These are phyloP conservation scores for Silene conica DNA, from an alignment of 148 eudicot species.

Conservation along the genomic window DNA sequence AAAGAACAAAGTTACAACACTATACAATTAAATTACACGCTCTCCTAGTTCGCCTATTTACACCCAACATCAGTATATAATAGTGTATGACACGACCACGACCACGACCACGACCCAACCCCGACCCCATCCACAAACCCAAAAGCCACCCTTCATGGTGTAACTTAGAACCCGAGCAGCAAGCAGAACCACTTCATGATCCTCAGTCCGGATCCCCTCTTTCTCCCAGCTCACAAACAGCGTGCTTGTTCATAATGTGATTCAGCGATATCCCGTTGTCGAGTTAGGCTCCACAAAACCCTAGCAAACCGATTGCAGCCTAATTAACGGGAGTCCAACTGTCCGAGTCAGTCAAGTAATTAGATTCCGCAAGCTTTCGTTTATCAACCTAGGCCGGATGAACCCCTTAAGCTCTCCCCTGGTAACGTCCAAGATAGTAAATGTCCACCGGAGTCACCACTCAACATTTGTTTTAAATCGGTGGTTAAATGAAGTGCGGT, in stretches of 20 bases:
- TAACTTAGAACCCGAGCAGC: slow-evolving; percentile 21
- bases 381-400: slow-evolving; percentile 52
- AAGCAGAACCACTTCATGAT: slow-evolving; percentile 24
- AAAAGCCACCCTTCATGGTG: slow-evolving; percentile 17
- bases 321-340: neutral
- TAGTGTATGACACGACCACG: neutral
- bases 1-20: slow-evolving; percentile 23
- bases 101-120: no score
- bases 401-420: slow-evolving; percentile 68
- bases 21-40: slow-evolving; percentile 50
- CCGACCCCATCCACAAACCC: slow-evolving; percentile 19
- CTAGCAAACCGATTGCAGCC: slow-evolving; percentile 12
- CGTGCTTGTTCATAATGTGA: neutral
- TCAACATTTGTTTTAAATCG: slow-evolving; percentile 82
- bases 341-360: slow-evolving; percentile 10
- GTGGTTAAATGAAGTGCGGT: slow-evolving; percentile 79
- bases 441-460: slow-evolving; percentile 82
- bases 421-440: slow-evolving; percentile 84
- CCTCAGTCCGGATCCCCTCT: slow-evolving; percentile 13
- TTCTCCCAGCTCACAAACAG: neutral
- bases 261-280: slow-evolving; percentile 48
- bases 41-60: slow-evolving; percentile 29
- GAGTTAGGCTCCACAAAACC: slow-evolving; percentile 26
- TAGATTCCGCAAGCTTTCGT: neutral
- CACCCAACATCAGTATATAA: slow-evolving; percentile 24